Conservation (phyloP, 148 eudicot species). For the Limonium bicolor region DNA sequence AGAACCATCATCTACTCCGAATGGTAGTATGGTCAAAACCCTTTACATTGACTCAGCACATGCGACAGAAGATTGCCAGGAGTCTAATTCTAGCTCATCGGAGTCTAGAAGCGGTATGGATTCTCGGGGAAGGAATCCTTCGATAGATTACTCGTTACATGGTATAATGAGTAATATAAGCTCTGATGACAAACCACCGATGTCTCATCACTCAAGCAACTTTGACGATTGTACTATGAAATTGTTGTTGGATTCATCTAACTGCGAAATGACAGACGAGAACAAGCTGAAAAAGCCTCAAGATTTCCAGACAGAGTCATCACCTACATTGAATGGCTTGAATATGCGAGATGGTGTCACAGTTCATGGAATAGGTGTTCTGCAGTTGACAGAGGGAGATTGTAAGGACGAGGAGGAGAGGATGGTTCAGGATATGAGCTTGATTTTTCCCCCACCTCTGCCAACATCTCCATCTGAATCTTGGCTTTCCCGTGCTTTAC, state of each 20-base stretch:
- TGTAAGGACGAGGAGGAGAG: too few species aligned
- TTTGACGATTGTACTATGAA: too few species aligned
- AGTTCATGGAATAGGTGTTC: constrained; percentile 6
- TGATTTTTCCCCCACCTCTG: constrained; percentile 22
- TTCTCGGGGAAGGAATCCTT: constrained; percentile 16
- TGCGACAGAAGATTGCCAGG: constrained; percentile 20
- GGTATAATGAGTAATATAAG: constrained; percentile 15
- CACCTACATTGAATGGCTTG: not conserved
- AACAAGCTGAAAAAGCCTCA: not conserved
- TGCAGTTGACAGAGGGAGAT: constrained; percentile 11
- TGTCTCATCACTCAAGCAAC: too few species aligned
- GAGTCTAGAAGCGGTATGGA: constrained; percentile 11
- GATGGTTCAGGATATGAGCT: not conserved
- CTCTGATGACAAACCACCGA: constrained; percentile 11
- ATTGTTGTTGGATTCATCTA: not conserved
- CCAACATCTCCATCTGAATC: constrained; percentile 92
- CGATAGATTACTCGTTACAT: constrained; percentile 21
- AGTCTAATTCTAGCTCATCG: constrained; percentile 18
- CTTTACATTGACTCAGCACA: constrained; percentile 50
- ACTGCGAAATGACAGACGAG: constrained; percentile 3
- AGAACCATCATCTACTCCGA: constrained; percentile 11
- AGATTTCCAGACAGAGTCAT: not conserved
- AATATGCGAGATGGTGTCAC: too few species aligned
- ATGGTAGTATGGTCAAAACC: constrained; percentile 43
- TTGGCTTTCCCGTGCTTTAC: constrained; percentile 89